Evolutionary conservation across 768 basidiomycete genomes (phyloP).

Genomic region (Albatrellus ellisii): DNA sequence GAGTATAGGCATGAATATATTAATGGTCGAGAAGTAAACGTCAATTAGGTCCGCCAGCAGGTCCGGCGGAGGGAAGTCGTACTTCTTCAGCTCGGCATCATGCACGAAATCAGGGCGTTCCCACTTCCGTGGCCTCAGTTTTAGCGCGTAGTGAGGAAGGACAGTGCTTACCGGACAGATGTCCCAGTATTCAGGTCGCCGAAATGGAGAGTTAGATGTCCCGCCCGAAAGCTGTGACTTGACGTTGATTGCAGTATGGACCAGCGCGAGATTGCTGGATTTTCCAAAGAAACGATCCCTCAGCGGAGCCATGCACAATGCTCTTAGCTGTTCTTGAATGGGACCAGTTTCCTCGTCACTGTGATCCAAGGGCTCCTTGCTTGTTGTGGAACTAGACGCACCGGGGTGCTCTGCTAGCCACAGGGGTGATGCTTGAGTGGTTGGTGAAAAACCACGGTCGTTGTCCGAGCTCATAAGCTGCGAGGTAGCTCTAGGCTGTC

Average conservation of each 20-base stretch:
- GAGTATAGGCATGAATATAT: conserved; percentile 8
- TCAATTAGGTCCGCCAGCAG: conserved; percentile 7
- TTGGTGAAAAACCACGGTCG: neutral
- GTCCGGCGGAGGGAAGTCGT: conserved; percentile 10
- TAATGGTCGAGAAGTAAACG: conserved; percentile 6
- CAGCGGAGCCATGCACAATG: conserved; percentile 2
- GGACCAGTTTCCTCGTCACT: conserved; percentile 1
- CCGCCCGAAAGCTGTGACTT: no score
- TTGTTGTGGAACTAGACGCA: neutral
- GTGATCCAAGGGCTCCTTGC: neutral
- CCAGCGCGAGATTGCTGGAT: conserved; percentile 9
- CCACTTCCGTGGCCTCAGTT: conserved; percentile 3
- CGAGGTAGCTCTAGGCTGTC: no score
- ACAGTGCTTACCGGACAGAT: neutral
- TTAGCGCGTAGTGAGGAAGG: neutral
- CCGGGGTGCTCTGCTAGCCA: neutral
- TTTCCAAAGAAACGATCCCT: conserved; percentile 11
- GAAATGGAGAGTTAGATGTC: no score
- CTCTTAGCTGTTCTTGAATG: neutral
- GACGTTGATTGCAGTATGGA: conserved; percentile 5
- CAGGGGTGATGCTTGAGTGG: neutral
- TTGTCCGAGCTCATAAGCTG: neutral
- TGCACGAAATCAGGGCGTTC: conserved; percentile 4
- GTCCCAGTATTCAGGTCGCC: conserved; percentile 1
- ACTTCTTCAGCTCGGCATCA: neutral